Conservation (phyloP, 2,329 filamentous ascomycete genomes). For the Talaromyces funiculosus region DNA sequence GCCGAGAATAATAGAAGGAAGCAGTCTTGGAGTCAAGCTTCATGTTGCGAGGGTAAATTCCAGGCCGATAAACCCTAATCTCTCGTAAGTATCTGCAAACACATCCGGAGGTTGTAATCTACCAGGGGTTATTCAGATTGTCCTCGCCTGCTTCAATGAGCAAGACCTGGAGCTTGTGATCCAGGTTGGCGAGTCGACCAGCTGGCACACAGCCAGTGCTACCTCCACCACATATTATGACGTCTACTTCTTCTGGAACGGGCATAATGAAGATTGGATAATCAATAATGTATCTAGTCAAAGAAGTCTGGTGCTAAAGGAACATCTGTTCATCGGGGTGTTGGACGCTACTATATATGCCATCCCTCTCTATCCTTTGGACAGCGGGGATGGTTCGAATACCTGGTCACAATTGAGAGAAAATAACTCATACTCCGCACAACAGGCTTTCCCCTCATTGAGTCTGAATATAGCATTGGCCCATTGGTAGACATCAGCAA, state of each 20-base stretch:
- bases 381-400: background rate
- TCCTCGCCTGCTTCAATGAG: slow-evolving; percentile 67
- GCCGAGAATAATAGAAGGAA: slow-evolving; percentile 72
- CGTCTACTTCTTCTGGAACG: slow-evolving; percentile 74
- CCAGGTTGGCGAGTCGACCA: slow-evolving; percentile 62
- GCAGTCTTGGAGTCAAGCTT: slow-evolving; percentile 75
- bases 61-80: slow-evolving; percentile 63
- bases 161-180: slow-evolving; percentile 66
- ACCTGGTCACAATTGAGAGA: background rate
- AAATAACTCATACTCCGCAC: background rate
- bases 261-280: slow-evolving; percentile 40
- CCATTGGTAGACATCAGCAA: background rate
- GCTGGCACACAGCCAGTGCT: slow-evolving; percentile 46
- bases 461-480: background rate
- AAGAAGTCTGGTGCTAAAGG: background rate
- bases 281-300: background rate
- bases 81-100: background rate
- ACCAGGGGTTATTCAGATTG: slow-evolving; percentile 70
- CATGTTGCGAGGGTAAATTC: slow-evolving; percentile 74
- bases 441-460: background rate
- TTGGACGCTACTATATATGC: background rate
- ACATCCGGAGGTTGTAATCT: background rate
- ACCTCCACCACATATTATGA: slow-evolving; percentile 72
- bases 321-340: background rate
- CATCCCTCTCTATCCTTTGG: background rate